Evolutionary conservation across 495 filamentous ascomycete genomes (phyloP).

Genomic region (Penicillium maclennaniae): DNA sequence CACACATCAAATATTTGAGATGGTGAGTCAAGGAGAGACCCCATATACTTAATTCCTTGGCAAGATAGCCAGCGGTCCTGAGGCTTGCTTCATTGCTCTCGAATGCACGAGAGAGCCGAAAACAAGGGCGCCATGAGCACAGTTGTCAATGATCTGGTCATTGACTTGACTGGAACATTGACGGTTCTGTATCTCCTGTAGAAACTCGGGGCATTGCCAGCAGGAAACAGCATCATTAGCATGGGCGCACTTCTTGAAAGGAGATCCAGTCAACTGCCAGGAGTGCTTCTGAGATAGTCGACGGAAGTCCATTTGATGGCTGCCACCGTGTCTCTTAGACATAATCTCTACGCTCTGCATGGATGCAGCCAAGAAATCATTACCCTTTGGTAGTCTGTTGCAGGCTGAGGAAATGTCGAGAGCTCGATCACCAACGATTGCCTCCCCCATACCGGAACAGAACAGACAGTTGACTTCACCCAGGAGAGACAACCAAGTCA

Average conservation of each 20-base stretch:
- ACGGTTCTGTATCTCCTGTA: neutral
- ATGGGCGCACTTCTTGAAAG: slow-evolving; percentile 1
- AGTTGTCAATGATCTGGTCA: neutral
- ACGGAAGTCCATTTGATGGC: neutral
- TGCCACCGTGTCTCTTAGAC: neutral
- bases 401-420: neutral
- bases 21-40: no score
- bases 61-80: no score
- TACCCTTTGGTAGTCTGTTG: slow-evolving; percentile 1
- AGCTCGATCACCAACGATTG: neutral
- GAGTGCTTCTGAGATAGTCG: neutral
- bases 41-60: no score
- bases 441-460: neutral
- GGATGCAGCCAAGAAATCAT: slow-evolving; percentile 7
- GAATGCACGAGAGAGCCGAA: neutral
- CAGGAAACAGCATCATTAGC: neutral
- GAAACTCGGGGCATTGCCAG: slow-evolving; percentile 1
- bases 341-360: slow-evolving; percentile 1
- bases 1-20: no score
- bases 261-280: slow-evolving; percentile 1
- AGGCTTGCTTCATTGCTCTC: no score
- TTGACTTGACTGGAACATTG: neutral
- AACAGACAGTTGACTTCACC: slow-evolving; percentile 4
- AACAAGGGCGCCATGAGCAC: neutral
- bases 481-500: neutral